phyloP scores from a whole-genome alignment of 83 land plant genomes.

The Picea mariana region DNA sequence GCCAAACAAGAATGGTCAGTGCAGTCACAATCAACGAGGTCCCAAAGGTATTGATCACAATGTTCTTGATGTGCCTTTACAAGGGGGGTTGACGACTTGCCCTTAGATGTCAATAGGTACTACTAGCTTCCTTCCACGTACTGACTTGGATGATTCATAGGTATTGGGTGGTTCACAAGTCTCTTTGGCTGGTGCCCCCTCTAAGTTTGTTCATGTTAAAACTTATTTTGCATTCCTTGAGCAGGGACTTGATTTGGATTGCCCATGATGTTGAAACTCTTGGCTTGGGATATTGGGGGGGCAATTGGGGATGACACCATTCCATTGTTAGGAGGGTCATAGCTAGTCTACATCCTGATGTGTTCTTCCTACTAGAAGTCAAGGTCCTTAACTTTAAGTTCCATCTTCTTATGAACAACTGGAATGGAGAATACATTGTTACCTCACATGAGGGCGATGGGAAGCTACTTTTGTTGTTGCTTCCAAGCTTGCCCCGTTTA shows the following conservation, averaged over 20 bases:
- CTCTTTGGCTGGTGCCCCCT: too few relatives aligned
- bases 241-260: not conserved
- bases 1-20: too few relatives aligned
- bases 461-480: not conserved
- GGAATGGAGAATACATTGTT: not conserved
- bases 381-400: not conserved
- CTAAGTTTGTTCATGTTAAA: too few relatives aligned
- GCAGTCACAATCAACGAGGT: too few relatives aligned
- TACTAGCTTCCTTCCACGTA: too few relatives aligned
- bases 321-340: not conserved
- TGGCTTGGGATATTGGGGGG: not conserved
- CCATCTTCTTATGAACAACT: not conserved
- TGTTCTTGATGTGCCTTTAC: too few relatives aligned
- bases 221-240: too few relatives aligned
- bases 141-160: too few relatives aligned
- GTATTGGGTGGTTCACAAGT: too few relatives aligned
- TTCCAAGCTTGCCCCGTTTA: not conserved
- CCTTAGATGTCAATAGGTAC: too few relatives aligned
- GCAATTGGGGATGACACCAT: not conserved
- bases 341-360: not conserved
- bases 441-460: not conserved
- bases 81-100: too few relatives aligned
- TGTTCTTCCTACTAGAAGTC: not conserved
- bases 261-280: not conserved
- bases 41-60: too few relatives aligned